Percentiles rank a stretch among this genome's conserved stretches.
Conservation (phyloP, 257 asterid species). For the Primulina tabacum region DNA sequence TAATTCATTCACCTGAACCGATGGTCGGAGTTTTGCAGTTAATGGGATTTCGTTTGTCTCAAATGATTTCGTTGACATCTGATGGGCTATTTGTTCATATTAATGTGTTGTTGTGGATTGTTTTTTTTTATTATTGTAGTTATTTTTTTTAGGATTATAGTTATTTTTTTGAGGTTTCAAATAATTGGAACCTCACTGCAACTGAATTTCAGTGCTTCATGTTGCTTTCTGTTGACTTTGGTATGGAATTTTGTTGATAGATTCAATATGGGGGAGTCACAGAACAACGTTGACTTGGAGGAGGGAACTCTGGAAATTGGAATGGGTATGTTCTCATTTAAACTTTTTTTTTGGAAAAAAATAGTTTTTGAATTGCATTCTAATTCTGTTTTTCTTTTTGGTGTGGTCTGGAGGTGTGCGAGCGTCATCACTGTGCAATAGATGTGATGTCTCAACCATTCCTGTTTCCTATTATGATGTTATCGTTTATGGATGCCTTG, state of each 20-base stretch:
- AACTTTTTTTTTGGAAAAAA: not conserved
- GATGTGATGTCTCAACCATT: not conserved
- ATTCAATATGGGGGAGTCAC: constrained; percentile 26
- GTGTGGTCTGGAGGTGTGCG: not conserved
- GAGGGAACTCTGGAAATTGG: constrained; percentile 93
- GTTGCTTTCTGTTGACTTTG: constrained; percentile 8
- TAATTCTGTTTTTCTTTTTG: not conserved
- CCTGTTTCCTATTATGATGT: not conserved
- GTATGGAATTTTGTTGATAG: constrained; percentile 1
- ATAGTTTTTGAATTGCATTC: not conserved
- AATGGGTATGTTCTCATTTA: constrained; percentile 55
- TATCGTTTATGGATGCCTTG: not conserved
- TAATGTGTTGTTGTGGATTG: not conserved
- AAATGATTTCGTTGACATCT: not conserved
- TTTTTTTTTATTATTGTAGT: not conserved
- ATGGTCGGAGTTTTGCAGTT: not conserved
- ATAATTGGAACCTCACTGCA: not conserved
- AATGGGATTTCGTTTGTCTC: not conserved
- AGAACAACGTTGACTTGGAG: constrained; percentile 56
- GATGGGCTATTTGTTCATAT: not conserved
- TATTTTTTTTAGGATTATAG: not conserved
- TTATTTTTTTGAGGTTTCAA: not conserved
- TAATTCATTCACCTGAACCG: not conserved
- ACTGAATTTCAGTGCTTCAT: not conserved
- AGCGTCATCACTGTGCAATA: not conserved